Evolutionary conservation across 164 flowering plant species (phyloP), one percentile per base, ranked within the genome.

Genomic region (Aristolochia contorta): DNA sequence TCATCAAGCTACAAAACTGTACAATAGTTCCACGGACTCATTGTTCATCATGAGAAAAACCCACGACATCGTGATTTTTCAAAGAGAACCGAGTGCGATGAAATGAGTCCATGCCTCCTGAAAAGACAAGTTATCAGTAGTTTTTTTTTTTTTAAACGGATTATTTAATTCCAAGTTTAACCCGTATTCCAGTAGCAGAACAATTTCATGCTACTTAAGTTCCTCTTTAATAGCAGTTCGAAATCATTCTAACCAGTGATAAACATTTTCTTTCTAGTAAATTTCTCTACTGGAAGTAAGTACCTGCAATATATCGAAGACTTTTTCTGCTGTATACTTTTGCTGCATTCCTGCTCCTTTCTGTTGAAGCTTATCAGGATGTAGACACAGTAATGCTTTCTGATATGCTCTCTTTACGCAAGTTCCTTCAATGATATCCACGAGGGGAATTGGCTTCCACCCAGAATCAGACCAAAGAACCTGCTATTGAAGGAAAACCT

Each of bases 321-420:
- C 94, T 68, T 81, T 84, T 71, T 82, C 87, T 18, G 99, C 97
- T 20, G 75, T 79, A 65, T 87, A 84, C 60, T 84, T 90, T 67
- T 88, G 85, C 55, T 80, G 80, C 24, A 74, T 47, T 62, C 84
- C 69, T 25, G 85, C 97, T 63, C 89, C 92, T 69, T 83, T 90
- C 71, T 93, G 99, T 63, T 90, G 97, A 33, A 93, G 79, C 69
- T 93, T 93, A 70, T 93, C 97, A 16, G 96, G 97, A 70, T 93
- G 99, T 50, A 90, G 71, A 62, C 85, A 81, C 23, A 90, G 79
- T 62, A 90, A 68, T 61, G 97, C 96, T 65, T 71, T 89, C 69
- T 93, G 97, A 69, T 93, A 93, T 15, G 92, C 75, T 78, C 78
- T 82, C 70, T 78, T 87, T 69, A 93, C 97, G 20, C 85, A 70